Conservation (phyloP, 306 rosid genomes). For the Begonia peltatifolia region DNA sequence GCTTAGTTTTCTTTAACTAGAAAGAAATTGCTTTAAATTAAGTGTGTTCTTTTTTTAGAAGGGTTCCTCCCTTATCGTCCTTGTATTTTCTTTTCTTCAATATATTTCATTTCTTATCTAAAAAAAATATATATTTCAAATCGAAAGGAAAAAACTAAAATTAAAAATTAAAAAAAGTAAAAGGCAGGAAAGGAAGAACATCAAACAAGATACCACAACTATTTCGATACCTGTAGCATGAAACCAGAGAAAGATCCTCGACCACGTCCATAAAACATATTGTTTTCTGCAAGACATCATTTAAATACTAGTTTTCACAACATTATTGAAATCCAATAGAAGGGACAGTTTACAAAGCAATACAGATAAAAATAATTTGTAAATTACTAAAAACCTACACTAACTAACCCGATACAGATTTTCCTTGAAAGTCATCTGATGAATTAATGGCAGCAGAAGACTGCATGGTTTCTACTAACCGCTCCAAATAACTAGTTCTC, state of each 20-base stretch:
- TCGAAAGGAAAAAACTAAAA: not conserved
- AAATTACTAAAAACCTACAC: not conserved
- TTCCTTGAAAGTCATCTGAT: conserved; percentile 21
- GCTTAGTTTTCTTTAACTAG: too few species aligned
- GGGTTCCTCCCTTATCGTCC: too few species aligned
- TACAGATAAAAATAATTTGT: not conserved
- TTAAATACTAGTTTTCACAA: not conserved
- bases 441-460: conserved; percentile 15
- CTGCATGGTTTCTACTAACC: conserved; percentile 28
- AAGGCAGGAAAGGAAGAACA: not conserved
- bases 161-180: not conserved
- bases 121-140: too few species aligned
- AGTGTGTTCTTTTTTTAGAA: too few species aligned
- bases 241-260: conserved; percentile 40
- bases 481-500: conserved; percentile 57
- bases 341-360: conserved; percentile 1
- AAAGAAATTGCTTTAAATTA: too few species aligned
- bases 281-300: conserved; percentile 23
- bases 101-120: too few species aligned
- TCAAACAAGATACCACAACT: conserved; percentile 6
- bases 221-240: conserved; percentile 39
- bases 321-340: not conserved
- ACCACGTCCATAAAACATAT: conserved; percentile 17
- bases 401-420: conserved; percentile 32
- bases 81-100: too few species aligned